A percentile compares a stretch with the other conserved stretches of the same genome.
Conservation (phyloP, 176 grass and related monocot species). For the Triticum timopheevii region DNA sequence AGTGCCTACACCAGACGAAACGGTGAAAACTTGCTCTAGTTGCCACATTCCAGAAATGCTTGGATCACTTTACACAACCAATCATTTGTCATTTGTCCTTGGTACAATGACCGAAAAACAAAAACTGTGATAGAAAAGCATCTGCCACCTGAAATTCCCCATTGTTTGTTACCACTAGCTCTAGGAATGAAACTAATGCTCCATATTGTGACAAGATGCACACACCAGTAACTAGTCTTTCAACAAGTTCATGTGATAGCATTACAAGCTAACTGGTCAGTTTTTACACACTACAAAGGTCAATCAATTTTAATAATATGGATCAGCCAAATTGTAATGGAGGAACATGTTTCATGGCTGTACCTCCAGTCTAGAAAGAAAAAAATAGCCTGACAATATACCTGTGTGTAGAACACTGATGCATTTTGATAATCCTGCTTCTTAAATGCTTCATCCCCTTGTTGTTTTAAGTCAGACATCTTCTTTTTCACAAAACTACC, state of each 20-base stretch:
- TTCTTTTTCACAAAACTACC: not conserved
- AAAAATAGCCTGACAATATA: not conserved
- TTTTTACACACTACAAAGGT: not conserved
- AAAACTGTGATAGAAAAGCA: too few relatives aligned
- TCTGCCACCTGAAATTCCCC: too few relatives aligned
- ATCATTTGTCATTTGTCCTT: too few relatives aligned
- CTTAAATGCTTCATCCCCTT: not conserved
- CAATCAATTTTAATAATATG: not conserved
- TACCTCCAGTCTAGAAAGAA: not conserved
- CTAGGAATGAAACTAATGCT: not conserved
- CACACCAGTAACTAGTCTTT: not conserved
- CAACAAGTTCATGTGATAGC: not conserved
- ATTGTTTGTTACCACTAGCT: not conserved
- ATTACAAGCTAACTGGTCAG: not conserved
- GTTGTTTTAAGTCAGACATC: not conserved
- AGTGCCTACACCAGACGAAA: slow-evolving; percentile 18
- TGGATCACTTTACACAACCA: too few relatives aligned
- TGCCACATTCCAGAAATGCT: too few relatives aligned
- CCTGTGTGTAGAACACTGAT: not conserved
- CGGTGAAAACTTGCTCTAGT: not conserved
- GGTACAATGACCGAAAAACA: too few relatives aligned
- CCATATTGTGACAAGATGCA: not conserved
- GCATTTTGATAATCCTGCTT: not conserved
- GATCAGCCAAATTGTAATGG: not conserved
- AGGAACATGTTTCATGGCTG: not conserved